Evolutionary conservation across 164 flowering plant species (phyloP), one percentile per base, ranked within the genome.

Genomic region (Vitis labrusca): DNA sequence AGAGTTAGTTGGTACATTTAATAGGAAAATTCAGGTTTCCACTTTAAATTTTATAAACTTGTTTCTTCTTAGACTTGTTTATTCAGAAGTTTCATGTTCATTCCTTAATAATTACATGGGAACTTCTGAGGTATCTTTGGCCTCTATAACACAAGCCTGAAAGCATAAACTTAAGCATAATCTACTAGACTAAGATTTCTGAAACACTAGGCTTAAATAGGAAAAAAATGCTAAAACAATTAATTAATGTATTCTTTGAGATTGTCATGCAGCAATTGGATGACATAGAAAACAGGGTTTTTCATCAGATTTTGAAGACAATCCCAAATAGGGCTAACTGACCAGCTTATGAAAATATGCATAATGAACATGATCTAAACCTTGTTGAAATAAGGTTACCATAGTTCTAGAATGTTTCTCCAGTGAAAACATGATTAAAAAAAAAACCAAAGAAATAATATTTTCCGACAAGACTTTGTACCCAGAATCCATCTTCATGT

Each of bases 401-500:
- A 1, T 48, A 50, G n/a, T 19, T 48, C 56, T 54, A 14, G 30
- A 8, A 60, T 59, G 19, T 60, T 49, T 23, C 0, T 3, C 27
- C 17, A 16, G 68, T 52, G 17, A 54, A 53, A 14, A 60, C n/a
- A 3, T 16, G 2, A 67, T 11, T 44, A 15, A 56, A 23, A 17
- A 17, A 17, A 17, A 32, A 48, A 66, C 29, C 12, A 66, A 50
- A 50, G 49, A 3, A 49, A 8, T 23, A 52, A 11, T 16, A 29
- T 14, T 49, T 61, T 11, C 16, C 9, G 17, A 13, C 6, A 14
- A 9, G 47, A 59, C 59, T 37, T 49, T 60, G 14, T 81, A 95
- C 98, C 99, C 97, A 8, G 94, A 95, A 81, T 95, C 99, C 97
- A 95, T 93, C 85, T 93, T 93, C 99, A 95, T 95, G 71, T 95